These are phyloP conservation scores for Sonneratia alba DNA, from an alignment of 345 rosid genomes.

Conservation along the genomic window DNA sequence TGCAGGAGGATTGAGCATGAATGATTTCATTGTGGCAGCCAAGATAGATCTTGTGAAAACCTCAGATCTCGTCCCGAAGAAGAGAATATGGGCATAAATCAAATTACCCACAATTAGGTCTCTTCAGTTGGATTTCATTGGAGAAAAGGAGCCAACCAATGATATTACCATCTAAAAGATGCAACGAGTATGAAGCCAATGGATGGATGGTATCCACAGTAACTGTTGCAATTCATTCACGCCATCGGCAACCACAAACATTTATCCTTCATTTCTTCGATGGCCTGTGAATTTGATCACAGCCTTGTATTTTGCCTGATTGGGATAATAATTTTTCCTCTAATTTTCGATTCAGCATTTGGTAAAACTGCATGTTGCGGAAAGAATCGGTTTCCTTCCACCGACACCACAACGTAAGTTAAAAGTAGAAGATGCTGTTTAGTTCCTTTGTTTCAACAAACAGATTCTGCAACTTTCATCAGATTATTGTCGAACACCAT, in stretches of 20 bases:
- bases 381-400: not conserved
- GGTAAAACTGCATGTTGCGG: not conserved
- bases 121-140: too few relatives aligned
- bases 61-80: conserved; percentile 73
- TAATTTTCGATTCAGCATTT: not conserved
- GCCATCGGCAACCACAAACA: not conserved
- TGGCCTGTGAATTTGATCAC: not conserved
- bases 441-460: not conserved
- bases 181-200: not conserved
- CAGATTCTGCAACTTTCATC: not conserved
- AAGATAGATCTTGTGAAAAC: conserved; percentile 76
- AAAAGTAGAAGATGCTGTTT: not conserved
- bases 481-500: too few relatives aligned
- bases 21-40: conserved; percentile 83
- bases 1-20: conserved; percentile 85
- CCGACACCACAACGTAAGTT: too few relatives aligned
- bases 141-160: not conserved
- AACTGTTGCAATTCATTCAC: conserved; percentile 1
- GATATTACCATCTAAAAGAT: not conserved
- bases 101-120: not conserved
- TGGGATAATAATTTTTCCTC: not conserved
- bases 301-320: not conserved
- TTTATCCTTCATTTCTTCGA: not conserved
- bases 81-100: conserved; percentile 69
- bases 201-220: not conserved